Evolutionary conservation across 441 rosid species (phyloP).

Genomic region (Pelargonium cotyledonis): DNA sequence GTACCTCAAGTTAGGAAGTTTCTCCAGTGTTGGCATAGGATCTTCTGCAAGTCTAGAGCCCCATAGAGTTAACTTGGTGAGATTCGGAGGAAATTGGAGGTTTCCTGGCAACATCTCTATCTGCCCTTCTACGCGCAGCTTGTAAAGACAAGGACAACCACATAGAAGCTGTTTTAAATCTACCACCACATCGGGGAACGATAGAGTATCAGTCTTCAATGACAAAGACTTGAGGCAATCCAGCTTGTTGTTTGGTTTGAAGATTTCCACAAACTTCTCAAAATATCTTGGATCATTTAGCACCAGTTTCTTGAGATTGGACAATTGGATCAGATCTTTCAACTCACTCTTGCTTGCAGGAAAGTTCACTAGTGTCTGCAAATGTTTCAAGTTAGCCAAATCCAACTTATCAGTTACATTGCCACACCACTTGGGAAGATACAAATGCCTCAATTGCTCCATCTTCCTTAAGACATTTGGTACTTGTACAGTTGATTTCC

Average conservation of each 20-base stretch:
- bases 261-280: constrained; percentile 6
- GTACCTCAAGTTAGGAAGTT: constrained; percentile 13
- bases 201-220: neutral
- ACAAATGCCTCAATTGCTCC: constrained; percentile 10
- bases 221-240: constrained; percentile 3
- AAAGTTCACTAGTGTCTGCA: constrained; percentile 15
- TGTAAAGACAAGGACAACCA: constrained; percentile 11
- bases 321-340: constrained; percentile 5
- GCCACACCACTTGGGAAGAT: constrained; percentile 7
- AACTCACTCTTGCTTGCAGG: neutral
- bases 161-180: constrained; percentile 2
- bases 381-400: constrained; percentile 1
- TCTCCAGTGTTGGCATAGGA: constrained; percentile 12
- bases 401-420: constrained; percentile 8
- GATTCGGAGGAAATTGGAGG: constrained; percentile 6
- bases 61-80: constrained; percentile 10
- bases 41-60: constrained; percentile 12
- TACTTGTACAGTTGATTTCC: neutral
- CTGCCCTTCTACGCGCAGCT: constrained; percentile 4
- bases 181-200: neutral
- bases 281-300: neutral
- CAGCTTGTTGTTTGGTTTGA: neutral
- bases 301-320: constrained; percentile 14
- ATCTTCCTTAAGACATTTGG: constrained; percentile 20
- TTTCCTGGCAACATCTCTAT: constrained; percentile 1